Conservation (phyloP, 768 basidiomycete genomes). For the Ephemerocybe angulata region DNA sequence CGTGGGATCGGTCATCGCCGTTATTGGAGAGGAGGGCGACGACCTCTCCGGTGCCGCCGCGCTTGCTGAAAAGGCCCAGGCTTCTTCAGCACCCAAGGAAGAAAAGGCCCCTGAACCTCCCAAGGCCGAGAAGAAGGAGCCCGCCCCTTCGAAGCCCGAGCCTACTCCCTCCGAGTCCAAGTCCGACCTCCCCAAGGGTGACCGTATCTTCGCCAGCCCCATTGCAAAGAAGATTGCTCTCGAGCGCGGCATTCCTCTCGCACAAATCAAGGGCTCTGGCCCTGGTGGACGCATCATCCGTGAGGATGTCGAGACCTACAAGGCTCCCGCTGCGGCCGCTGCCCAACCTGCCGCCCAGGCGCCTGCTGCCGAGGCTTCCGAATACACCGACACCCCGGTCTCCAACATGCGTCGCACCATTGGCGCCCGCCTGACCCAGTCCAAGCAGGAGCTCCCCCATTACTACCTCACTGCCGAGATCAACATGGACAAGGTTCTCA, state of each 20-base stretch:
- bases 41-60: slow-evolving; percentile 81
- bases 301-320: slow-evolving; percentile 91
- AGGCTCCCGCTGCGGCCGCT: slow-evolving; percentile 44
- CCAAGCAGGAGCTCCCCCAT: slow-evolving; percentile 93
- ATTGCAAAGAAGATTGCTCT: slow-evolving; percentile 96
- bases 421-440: slow-evolving; percentile 84
- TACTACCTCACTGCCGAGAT: slow-evolving; percentile 95
- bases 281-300: slow-evolving; percentile 93
- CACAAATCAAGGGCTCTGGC: slow-evolving; percentile 88
- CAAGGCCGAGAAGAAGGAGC: slow-evolving; percentile 30
- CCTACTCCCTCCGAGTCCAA: slow-evolving; percentile 41
- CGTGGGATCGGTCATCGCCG: slow-evolving; percentile 87
- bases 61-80: slow-evolving; percentile 60
- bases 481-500: slow-evolving; percentile 94
- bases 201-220: slow-evolving; percentile 91
- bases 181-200: slow-evolving; percentile 57
- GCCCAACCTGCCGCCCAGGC: slow-evolving; percentile 44
- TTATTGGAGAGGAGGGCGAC: slow-evolving; percentile 93
- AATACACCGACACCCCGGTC: slow-evolving; percentile 87
- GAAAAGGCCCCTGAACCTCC: slow-evolving; percentile 38
- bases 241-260: slow-evolving; percentile 87
- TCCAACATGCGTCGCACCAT: slow-evolving; percentile 95
- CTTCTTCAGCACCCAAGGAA: slow-evolving; percentile 38
- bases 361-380: slow-evolving; percentile 46
- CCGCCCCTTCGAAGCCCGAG: slow-evolving; percentile 23